Percentiles rank a stretch among this genome's conserved stretches.
These are phyloP conservation scores for Arabidopsis arenosa DNA, from an alignment of 345 rosid species.

Conservation along the genomic window DNA sequence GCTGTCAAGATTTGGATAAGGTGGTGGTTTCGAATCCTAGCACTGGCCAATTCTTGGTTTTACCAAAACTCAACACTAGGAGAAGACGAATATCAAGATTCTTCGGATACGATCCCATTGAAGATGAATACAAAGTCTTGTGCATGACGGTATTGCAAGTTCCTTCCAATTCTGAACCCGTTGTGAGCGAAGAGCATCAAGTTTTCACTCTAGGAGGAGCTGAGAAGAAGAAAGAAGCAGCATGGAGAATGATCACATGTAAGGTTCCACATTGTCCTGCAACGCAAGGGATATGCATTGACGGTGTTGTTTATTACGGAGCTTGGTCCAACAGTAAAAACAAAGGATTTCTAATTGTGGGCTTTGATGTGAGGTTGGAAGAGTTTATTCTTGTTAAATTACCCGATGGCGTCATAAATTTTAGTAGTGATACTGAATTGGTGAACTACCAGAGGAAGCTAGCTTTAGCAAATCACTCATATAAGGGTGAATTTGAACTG, in stretches of 20 bases:
- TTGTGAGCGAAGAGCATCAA: not conserved
- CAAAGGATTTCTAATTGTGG: not conserved
- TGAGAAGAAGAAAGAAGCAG: not conserved
- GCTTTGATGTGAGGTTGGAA: conserved; percentile 6
- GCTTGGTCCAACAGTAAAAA: not conserved
- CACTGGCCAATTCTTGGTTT: not conserved
- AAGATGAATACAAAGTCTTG: not conserved
- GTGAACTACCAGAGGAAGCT: not conserved
- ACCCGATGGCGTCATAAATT: not conserved
- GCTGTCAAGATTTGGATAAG: not conserved
- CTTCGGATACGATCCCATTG: not conserved
- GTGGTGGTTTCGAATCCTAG: not conserved
- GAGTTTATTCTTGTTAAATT: not conserved
- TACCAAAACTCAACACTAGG: not conserved
- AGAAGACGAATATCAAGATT: not conserved
- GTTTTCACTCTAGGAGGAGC: not conserved
- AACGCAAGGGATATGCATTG: not conserved
- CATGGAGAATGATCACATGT: not conserved
- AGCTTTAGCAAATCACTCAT: not conserved
- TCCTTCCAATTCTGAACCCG: not conserved
- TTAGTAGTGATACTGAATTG: not conserved
- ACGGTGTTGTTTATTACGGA: conserved; percentile 8
- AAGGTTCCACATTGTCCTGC: not conserved
- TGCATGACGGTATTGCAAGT: not conserved
- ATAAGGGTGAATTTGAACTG: not conserved